Conservation (phyloP, 164 flowering plant genomes). For the Aristolochia fimbriata region DNA sequence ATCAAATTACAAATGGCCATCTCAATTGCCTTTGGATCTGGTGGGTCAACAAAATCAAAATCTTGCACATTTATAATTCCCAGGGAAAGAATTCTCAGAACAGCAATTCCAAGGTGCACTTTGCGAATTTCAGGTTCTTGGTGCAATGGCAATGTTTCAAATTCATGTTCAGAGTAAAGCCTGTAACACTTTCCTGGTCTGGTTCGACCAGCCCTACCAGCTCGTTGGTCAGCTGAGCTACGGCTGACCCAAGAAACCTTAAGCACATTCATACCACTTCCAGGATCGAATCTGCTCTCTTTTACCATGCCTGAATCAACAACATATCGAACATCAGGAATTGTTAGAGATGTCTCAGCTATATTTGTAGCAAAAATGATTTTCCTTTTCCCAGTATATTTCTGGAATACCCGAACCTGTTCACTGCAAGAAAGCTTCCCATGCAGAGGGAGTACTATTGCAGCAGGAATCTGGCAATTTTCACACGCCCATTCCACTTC, state of each 20-base stretch:
- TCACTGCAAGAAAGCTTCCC: constrained; percentile 85
- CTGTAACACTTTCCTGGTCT: constrained; percentile 85
- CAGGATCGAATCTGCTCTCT: constrained; percentile 76
- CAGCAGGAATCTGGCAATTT: constrained; percentile 36
- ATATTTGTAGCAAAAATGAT: constrained; percentile 89
- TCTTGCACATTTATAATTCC: constrained; percentile 50
- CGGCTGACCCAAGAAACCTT: constrained; percentile 63
- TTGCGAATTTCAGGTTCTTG: constrained; percentile 87
- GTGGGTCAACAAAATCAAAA: constrained; percentile 93
- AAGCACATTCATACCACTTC: constrained; percentile 80
- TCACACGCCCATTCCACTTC: constrained; percentile 99
- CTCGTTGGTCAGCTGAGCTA: constrained; percentile 90
- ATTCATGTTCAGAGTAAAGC: constrained; percentile 58
- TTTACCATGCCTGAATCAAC: constrained; percentile 87
- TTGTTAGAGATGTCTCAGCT: constrained; percentile 96
- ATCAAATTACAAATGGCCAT: constrained; percentile 76
- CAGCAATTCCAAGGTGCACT: constrained; percentile 94
- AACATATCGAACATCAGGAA: constrained; percentile 88
- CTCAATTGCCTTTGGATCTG: constrained; percentile 62
- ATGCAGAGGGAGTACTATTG: constrained; percentile 73
- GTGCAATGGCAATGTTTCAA: constrained; percentile 45
- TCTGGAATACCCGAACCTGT: constrained; percentile 55
- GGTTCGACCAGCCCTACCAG: constrained; percentile 98
- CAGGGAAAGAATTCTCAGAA: constrained; percentile 70
- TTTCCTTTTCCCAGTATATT: constrained; percentile 58